A percentile compares a stretch with the other conserved stretches of the same genome.
Conservation (phyloP, 306 rosid genomes). For the Myrica gale region DNA sequence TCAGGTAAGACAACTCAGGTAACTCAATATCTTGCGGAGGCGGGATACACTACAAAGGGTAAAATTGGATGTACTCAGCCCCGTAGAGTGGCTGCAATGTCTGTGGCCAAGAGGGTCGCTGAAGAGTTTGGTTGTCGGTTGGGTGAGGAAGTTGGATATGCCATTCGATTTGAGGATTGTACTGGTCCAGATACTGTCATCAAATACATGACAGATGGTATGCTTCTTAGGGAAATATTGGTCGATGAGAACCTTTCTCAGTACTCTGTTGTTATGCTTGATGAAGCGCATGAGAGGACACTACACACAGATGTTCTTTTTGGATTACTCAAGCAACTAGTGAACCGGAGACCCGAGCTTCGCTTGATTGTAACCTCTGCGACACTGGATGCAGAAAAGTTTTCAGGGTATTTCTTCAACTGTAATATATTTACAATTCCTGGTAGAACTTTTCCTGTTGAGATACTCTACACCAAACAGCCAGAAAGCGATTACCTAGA, state of each 20-base stretch:
- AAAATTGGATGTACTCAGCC: slow-evolving; percentile 94
- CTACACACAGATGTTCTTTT: slow-evolving; percentile 81
- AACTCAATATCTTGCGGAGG: slow-evolving; percentile 86
- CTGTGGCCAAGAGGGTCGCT: slow-evolving; percentile 89
- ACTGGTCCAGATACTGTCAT: slow-evolving; percentile 78
- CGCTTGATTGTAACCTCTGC: slow-evolving; percentile 85
- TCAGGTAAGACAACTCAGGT: slow-evolving; percentile 95
- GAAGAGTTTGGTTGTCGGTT: slow-evolving; percentile 85
- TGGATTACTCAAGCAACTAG: slow-evolving; percentile 77
- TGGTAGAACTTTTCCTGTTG: slow-evolving; percentile 85
- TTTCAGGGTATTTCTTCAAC: slow-evolving; percentile 76
- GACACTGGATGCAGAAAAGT: slow-evolving; percentile 84
- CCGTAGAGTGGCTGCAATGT: slow-evolving; percentile 87
- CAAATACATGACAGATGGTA: slow-evolving; percentile 93
- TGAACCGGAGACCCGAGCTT: slow-evolving; percentile 71
- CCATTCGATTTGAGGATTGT: slow-evolving; percentile 86
- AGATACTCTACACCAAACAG: slow-evolving; percentile 72
- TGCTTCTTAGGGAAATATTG: slow-evolving; percentile 79
- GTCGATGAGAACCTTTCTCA: slow-evolving; percentile 70
- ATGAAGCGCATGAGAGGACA: slow-evolving; percentile 92
- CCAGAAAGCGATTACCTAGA: slow-evolving; percentile 85
- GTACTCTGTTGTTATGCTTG: slow-evolving; percentile 86
- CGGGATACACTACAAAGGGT: slow-evolving; percentile 70
- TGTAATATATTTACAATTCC: slow-evolving; percentile 80
- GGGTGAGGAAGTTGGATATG: slow-evolving; percentile 92